phyloP scores from a whole-genome alignment of 768 basidiomycete genomes.

The Rhizopogon vesiculosus region DNA sequence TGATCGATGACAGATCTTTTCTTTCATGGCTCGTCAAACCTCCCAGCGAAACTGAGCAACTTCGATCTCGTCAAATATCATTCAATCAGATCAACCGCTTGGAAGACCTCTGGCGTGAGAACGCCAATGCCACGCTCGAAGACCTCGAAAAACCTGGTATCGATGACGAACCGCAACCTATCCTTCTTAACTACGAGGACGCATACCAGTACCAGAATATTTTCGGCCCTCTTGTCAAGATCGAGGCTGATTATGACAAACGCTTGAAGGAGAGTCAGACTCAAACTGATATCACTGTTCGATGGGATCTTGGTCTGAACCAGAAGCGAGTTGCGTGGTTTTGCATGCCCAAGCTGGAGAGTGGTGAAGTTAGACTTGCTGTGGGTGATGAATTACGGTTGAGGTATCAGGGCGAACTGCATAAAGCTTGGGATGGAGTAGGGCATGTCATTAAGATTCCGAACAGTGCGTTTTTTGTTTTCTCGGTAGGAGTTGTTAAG shows the following conservation, averaged over 20 bases:
- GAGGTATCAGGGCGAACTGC: slow-evolving; percentile 83
- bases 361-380: slow-evolving; percentile 93
- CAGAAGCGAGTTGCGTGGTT: slow-evolving; percentile 99
- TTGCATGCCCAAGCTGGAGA: slow-evolving; percentile 91
- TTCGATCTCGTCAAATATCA: slow-evolving; percentile 94
- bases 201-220: slow-evolving; percentile 99
- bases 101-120: slow-evolving; percentile 97
- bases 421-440: slow-evolving; percentile 95
- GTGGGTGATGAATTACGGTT: slow-evolving; percentile 94
- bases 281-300: slow-evolving; percentile 90
- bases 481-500: neutral
- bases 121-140: slow-evolving; percentile 89
- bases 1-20: slow-evolving; percentile 98
- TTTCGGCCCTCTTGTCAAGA: slow-evolving; percentile 98
- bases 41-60: slow-evolving; percentile 92
- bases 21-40: slow-evolving; percentile 99
- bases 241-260: slow-evolving; percentile 99
- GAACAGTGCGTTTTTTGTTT: slow-evolving; percentile 65
- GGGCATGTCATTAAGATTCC: slow-evolving; percentile 99
- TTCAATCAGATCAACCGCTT: slow-evolving; percentile 96
- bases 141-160: slow-evolving; percentile 97
- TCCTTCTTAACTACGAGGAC: slow-evolving; percentile 90
- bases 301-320: slow-evolving; percentile 98
- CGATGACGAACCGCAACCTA: slow-evolving; percentile 95
- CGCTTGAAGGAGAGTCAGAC: slow-evolving; percentile 97